Evolutionary conservation across 2,329 filamentous ascomycete species (phyloP).

Genomic region (Pseudogymnoascus sp.): DNA sequence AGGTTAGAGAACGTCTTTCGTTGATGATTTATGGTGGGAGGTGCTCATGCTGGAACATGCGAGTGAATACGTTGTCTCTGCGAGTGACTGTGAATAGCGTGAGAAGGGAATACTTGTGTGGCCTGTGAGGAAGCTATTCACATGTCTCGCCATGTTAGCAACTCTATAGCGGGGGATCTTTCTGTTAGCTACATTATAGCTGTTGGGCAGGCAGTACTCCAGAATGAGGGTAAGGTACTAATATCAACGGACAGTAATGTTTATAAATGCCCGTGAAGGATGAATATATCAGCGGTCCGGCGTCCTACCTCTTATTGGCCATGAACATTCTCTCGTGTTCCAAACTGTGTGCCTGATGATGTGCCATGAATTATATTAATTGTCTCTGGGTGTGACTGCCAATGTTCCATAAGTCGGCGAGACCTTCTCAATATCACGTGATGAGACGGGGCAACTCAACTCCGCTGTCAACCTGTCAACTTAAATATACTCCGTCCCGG

Average conservation of each 20-base stretch:
- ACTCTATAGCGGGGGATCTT: neutral
- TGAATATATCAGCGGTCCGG: neutral
- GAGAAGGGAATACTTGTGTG: neutral
- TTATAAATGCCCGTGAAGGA: neutral
- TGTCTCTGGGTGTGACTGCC: neutral
- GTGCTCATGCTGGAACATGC: neutral
- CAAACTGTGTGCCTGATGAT: conserved; percentile 4
- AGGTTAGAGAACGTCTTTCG: neutral
- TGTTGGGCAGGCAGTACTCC: neutral
- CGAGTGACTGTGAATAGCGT: neutral
- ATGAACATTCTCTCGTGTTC: neutral
- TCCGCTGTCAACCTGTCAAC: neutral
- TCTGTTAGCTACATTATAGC: neutral
- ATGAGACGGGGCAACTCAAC: neutral
- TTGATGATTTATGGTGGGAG: neutral
- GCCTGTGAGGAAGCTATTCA: neutral
- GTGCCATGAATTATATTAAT: neutral
- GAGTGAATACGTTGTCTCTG: neutral
- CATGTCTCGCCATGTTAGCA: neutral
- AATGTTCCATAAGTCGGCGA: neutral
- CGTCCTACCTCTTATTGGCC: neutral
- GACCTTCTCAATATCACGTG: neutral
- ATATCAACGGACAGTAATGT: neutral
- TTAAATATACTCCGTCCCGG: neutral
- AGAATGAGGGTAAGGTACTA: neutral